Conservation (phyloP, 352 stramenopile genomes). For the Pythium periplocum region DNA sequence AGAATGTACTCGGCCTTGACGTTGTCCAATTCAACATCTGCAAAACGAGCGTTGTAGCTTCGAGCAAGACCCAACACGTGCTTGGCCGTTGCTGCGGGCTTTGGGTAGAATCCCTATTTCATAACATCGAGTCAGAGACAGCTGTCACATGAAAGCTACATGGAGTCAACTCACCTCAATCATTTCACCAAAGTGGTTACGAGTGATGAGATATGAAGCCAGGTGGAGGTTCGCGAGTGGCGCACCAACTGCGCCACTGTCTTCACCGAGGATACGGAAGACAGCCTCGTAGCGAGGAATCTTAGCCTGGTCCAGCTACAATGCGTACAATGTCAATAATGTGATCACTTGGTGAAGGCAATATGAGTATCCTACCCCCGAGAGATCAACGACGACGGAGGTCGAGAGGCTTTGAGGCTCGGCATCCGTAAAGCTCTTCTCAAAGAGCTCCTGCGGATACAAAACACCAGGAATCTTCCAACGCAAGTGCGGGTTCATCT, state of each 20-base stretch:
- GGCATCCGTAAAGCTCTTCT: conserved; percentile 22
- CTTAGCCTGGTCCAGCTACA: conserved; percentile 45
- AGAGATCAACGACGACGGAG: conserved; percentile 40
- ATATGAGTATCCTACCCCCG: conserved; percentile 24
- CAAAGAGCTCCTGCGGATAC: conserved; percentile 54
- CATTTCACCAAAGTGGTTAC: conserved; percentile 41
- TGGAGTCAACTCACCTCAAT: conserved; percentile 31
- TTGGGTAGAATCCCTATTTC: conserved; percentile 52
- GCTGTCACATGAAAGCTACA: background rate
- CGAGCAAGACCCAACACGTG: conserved; percentile 51
- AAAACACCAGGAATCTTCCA: conserved; percentile 49
- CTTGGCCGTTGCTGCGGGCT: conserved; percentile 68
- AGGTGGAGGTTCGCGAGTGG: conserved; percentile 63
- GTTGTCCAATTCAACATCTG: conserved; percentile 21
- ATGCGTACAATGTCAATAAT: background rate
- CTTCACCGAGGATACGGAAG: conserved; percentile 70
- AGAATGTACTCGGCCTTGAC: conserved; percentile 79
- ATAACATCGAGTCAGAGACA: background rate
- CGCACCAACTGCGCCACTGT: conserved; percentile 58
- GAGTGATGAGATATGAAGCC: conserved; percentile 60
- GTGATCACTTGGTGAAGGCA: background rate
- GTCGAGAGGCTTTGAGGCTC: conserved; percentile 41
- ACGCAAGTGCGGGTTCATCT: conserved; percentile 28
- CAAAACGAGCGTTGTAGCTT: conserved; percentile 60
- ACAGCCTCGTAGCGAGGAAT: conserved; percentile 64